Conservation (phyloP, 371 early-diverging fungal species). For the Sporodiniella umbellata region DNA sequence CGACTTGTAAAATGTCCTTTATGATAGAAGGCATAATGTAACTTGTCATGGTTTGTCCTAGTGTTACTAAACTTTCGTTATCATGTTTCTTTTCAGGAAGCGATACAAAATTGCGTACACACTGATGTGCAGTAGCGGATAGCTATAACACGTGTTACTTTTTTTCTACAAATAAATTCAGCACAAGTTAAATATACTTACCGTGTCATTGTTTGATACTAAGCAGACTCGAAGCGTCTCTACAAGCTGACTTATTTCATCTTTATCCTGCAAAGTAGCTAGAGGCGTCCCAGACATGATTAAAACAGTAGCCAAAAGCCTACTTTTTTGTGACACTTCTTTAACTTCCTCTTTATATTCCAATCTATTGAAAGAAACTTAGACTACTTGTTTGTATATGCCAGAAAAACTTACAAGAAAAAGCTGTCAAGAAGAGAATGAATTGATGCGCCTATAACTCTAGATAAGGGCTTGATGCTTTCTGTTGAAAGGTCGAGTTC, state of each 20-base stretch:
- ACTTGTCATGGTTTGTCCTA: conserved; percentile 30
- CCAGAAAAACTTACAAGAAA: conserved; percentile 12
- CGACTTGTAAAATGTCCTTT: conserved; percentile 23
- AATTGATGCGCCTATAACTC: conserved; percentile 28
- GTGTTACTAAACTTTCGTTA: conserved; percentile 13
- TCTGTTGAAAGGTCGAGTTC: conserved; percentile 22
- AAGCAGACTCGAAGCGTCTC: conserved; percentile 26
- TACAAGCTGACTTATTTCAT: conserved; percentile 21
- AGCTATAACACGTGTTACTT: conserved; percentile 17
- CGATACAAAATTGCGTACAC: conserved; percentile 41
- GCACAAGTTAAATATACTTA: too few relatives aligned
- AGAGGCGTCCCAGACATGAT: conserved; percentile 44
- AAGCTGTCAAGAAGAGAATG: conserved; percentile 33
- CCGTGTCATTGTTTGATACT: conserved; percentile 18
- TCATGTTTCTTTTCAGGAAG: conserved; percentile 38
- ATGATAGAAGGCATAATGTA: conserved; percentile 32
- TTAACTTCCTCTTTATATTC: conserved; percentile 5
- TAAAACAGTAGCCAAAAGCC: conserved; percentile 36
- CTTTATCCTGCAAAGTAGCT: conserved; percentile 25
- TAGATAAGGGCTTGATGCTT: conserved; percentile 25
- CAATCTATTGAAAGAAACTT: background rate
- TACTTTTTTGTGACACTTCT: conserved; percentile 30
- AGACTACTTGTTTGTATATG: background rate
- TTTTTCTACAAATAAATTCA: background rate
- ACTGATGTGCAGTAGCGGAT: conserved; percentile 43